Base-by-base conservation (phyloP, 805 yeast species). In the Candida anglica region DNA sequence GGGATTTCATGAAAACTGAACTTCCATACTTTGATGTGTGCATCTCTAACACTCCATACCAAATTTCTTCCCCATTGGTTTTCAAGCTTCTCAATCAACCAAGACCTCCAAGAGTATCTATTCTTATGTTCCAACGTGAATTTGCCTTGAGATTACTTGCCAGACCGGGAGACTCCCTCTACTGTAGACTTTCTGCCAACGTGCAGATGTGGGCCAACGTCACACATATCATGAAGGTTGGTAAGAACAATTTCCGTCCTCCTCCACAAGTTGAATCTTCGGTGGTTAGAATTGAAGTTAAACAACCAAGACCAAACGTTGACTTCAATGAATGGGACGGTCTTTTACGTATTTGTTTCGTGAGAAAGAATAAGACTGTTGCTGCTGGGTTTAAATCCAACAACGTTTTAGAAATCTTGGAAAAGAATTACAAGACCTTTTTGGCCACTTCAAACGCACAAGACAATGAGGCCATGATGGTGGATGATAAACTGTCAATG, bases 161-260 rank as follows among this genome's bases (percentile, higher is more conserved):
- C 1, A 77, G 95, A 47, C 98, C 98, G 0, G 98, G 98, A n/a
- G 98, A 93, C 48, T 60, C 86, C 1, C 68, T 93, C 25, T 93
- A 91, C 66, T 88, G 96, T 60, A 76, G 98, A 52, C 71, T 93
- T 35, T 83, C 95, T 20, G 98, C 96, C 19, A 93, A 93, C 53
- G 98, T 93, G 1, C 98, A 93, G 55, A 91, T 93, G 98, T 93
- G 98, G 97, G 96, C 97, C n/a, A 86, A 86, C 44, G 97, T 93
- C 11, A 88, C 95, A 6, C 98, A 93, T 58, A 86, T 93, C 34
- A 93, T 93, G 98, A 93, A 93, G 61, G 98, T 93, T 19, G 98
- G 98, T 16, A 84, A 80, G 55, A 93, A 93, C 56, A 93, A 93
- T 54, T 93, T 93, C 69, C 74, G 96, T 48, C 98, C 98, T 16